Evolutionary conservation across 2,329 filamentous ascomycete genomes (phyloP), one percentile per base, ranked within the genome.

Genomic region (Curvularia eragrostidis): DNA sequence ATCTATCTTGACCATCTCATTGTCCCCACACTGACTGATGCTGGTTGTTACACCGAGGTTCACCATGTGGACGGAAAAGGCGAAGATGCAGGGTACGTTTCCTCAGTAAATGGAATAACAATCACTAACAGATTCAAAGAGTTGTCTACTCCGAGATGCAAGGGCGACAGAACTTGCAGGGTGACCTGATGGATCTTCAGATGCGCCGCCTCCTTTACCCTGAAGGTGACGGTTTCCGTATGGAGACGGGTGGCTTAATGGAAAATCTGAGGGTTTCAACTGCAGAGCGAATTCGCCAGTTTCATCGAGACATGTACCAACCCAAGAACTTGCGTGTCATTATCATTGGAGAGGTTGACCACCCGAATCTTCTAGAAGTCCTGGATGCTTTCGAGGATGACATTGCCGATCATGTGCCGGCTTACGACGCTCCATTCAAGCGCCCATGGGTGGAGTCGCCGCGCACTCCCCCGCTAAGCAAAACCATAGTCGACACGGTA

Each of bases 71-170:
- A 99, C 73, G 94, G 92, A 15, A 87, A 91, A 65, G 95, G 95
- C 55, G 90, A 98, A 63, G 95, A 99, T 83, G 95, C 95, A 41
- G 95, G 81, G 69, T 76, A 68, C 38, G 46, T 21, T 28, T 60
- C 61, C 12, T n/a, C 46, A 21, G 28, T 3, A 21, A 30, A 15
- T 39, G n/a, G 32, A 38, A 7, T 3, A 28, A 7, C 5, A 26
- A 42, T 21, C 19, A 41, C 62, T 73, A 47, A 75, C 43, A 42
- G 2, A 4, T 8, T 4, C 13, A 15, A 19, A 78, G 93, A 62
- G 93, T 97, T 1, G 95, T 99, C 8, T 99, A 99, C 78, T 97
- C 94, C 0, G 95, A 99, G 78, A 99, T 99, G 95, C 95, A 99
- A 78, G 95, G 89, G 23, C 88, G 97, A 2, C 91, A 98, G 73